phyloP scores from a whole-genome alignment of 805 yeast genomes.

The Candida railenensis region DNA sequence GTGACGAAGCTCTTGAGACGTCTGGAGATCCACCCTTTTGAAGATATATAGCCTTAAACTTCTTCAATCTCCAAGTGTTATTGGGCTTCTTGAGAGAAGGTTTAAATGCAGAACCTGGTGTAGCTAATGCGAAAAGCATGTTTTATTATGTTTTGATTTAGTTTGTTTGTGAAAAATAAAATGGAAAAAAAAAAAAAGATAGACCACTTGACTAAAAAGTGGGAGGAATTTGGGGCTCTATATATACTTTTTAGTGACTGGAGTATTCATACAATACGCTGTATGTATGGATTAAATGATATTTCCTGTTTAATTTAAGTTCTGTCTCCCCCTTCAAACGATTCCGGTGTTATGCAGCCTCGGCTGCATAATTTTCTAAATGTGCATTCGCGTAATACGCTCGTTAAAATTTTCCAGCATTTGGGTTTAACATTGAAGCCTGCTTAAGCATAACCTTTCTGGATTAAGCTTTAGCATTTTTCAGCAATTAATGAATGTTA shows the following conservation, averaged over 20 bases:
- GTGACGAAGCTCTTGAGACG: conserved; percentile 1
- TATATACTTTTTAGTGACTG: neutral
- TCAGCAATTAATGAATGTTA: no score
- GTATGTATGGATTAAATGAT: neutral
- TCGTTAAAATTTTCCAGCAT: no score
- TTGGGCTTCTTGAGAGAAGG: conserved; percentile 32
- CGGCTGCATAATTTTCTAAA: neutral
- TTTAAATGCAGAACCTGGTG: conserved; percentile 38
- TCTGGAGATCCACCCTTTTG: conserved; percentile 22
- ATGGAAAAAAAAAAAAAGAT: neutral
- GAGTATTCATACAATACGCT: neutral
- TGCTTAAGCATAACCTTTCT: no score
- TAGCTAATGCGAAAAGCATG: conserved; percentile 31
- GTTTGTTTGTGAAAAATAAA: neutral
- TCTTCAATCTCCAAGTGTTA: conserved; percentile 36
- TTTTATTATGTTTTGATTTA: neutral
- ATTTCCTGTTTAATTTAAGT: neutral
- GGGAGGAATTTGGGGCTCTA: neutral
- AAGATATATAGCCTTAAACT: conserved; percentile 31
- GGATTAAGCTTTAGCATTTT: no score
- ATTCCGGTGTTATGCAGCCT: conserved; percentile 1
- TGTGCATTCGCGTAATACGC: conserved; percentile 1
- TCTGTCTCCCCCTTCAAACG: neutral
- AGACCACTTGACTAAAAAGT: neutral
- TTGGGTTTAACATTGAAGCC: no score